Base-by-base conservation (phyloP, 1,139 yeast genomes). In the Lodderomyces orthopsilosis region DNA sequence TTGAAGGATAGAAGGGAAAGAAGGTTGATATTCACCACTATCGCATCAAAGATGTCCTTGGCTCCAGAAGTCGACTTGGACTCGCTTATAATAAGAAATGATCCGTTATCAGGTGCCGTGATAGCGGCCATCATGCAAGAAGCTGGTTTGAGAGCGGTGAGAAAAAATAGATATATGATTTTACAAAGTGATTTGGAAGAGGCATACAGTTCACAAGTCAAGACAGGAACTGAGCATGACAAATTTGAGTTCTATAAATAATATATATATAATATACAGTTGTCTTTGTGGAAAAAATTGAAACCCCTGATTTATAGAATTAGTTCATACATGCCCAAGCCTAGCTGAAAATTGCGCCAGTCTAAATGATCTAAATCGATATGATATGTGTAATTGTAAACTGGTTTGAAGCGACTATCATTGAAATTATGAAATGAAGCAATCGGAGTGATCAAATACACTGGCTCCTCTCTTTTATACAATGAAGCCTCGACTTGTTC, bases 91-190 rank as follows among this genome's bases (percentile, higher is more conserved):
- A 82, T 90, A 57, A 85, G 98, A 66, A 94, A 94, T 62, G 98
- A 93, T 63, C 96, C 98, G 36, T 75, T 94, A 49, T 87, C 96
- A 35, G 99, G 99, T 58, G 98, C 99, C 6, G 81, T 91, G 47
- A 94, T 94, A 62, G 98, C 98, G 26, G 98, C 98, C 22, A 93
- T 94, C 55, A 93, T 94, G 98, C 98, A 94, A 77, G 99, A 94
- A 69, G 99, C 99, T 23, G 99, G 99, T 52, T 77, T 94, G 55
- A 81, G 98, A 56, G 99, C 99, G 1, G 98, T 94, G 41, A 85
- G 99, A 70, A 93, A 93, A 74, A 93, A 93, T 67, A 83, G 99
- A 68, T 93, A 93, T 66, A 95, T 94, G 70, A 93, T 94, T 54
- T 74, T 94, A 59, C 98, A 93, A 69, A 81, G 85, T 59, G 99